Base-by-base conservation (phyloP, 495 filamentous ascomycete genomes). In the Aspergillus nanangensis region DNA sequence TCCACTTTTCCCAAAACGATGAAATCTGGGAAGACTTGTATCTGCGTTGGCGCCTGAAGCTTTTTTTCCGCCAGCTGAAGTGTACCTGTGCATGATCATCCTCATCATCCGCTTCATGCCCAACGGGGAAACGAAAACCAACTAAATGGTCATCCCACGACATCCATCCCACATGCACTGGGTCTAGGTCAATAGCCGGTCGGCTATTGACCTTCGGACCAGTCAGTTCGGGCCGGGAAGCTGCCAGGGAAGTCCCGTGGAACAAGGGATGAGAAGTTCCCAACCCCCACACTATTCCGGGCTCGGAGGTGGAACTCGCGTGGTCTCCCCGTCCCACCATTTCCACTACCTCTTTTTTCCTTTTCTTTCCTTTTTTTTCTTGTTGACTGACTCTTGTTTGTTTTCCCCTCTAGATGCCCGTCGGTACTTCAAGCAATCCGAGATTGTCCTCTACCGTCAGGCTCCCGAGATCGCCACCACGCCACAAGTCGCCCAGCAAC, bases 351-450 rank as follows among this genome's bases (percentile, higher is more conserved):
- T 47, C 20, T 19, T 38, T 44, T 29, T 45, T 51, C 25, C 35
- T 11, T 39, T 40, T 46, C 32, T 33, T 2, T 21, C 20, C 22
- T 13, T 9, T 22, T 44, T 14, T 31, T 2, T 29, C 11, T 43
- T 29, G 5, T 29, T 29, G 25, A 31, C 29, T 45, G 21, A 29
- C 43, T 22, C 41, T 24, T 35, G 2, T 25, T 20, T 21, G 13
- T 9, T 15, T 13, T 3, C 14, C 33, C 9, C 3, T 44, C 37
- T 57, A 94, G 93, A 99, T 63, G 94, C 94, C 33, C 78, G 93
- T 52, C 82, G 93, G 49, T 99, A 99, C 71, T 99, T 99, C 75
- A 99, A 99, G 63, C 93, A 99, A 68, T 95, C 90, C 41, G 93
- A 99, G 69, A 99, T 99, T 61, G 89, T 96, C 45, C 86, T 99